Evolutionary conservation across 805 yeast species (phyloP), one percentile per base, ranked within the genome.

Genomic region (Wickerhamiella qilinensis): DNA sequence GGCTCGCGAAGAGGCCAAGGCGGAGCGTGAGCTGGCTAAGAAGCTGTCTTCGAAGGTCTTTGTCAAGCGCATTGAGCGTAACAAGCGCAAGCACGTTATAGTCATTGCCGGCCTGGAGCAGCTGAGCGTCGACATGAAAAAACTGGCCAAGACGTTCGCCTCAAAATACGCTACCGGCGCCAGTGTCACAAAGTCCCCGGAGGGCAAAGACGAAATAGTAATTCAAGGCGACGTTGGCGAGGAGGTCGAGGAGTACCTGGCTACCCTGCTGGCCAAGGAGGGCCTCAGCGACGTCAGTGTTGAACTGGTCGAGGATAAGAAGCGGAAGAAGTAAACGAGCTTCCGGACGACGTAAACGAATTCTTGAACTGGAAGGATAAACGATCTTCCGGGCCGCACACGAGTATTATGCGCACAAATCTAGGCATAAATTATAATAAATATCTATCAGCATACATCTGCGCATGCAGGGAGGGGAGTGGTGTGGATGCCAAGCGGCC

Each of bases 91-190:
- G 58, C 83, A 78, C 53, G 80, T 85, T 40, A 77, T 85, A 38
- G 80, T 93, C 18, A 77, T 86, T 37, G 69, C 80, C 16, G 95
- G 95, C 14, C 67, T 86, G 45, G 96, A 88, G 55, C 82, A 85
- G 29, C 78, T 84, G 55, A 88, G 77, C 43, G 71, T 84, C 35
- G 95, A 86, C 55, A 70, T 82, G 73, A 86, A 86, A 64, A 86
- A 85, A 55, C 66, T 84, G 47, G 81, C 94, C 33, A 88, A 88
- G 67, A 76, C 85, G 1, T 86, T 88, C 59, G 91, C 96, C 0
- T 77, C 91, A 27, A 84, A 81, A 58, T 86, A 88, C 55, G 97
- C 97, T 12, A 86, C 96, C 7, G 97, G 97, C 37, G 88, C 95
- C 21, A 75, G 91, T 18, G 94, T 86, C 12, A 76, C 85, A 3